Base-by-base conservation (phyloP, 1,284 basidiomycete species). In the Peniophora sp. region DNA sequence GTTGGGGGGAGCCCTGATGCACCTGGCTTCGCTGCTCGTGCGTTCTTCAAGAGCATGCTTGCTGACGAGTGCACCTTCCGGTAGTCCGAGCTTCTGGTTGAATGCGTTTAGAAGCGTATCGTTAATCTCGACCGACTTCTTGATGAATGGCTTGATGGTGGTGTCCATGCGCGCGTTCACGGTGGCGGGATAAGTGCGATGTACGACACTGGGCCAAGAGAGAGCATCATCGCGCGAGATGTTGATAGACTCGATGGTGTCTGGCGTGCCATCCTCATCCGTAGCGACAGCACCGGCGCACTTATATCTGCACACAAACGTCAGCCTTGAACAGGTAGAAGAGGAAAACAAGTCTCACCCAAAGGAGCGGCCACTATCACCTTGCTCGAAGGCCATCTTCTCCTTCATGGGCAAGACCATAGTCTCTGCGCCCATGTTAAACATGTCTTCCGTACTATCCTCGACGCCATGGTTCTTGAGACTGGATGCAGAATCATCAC, bases 371-470 rank as follows among this genome's bases (percentile, higher is more conserved):
- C 84, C 84, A 5, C 65, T 66, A 56, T 85, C 78, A 1, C 85
- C 83, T 61, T 85, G 81, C 57, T 84, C 83, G 55, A 70, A 85
- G 51, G 73, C 72, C 69, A 84, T 65, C 59, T 83, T 82, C 58
- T 86, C 82, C 37, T 78, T 75, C 20, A 79, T 51, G 0, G 84
- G 79, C 0, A 86, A 65, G 2, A 68, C 68, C 68, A 86, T 76
- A 0, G 76, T 79, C 53, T 76, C 74, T 5, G 68, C 68, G 5
- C 79, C 81, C 62, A 84, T 71, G 3, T 74, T 72, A 53, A 84
- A 86, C 80, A 85, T 83, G 2, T 60, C 64, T 47, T 72, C 64
- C 3, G 74, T 78, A 53, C 76, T 71, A n/a, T 72, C 60, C 23
- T 77, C 73, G n/a, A 70, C 71, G 2, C 73, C 79, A 57, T 85